phyloP scores from a whole-genome alignment of 2,329 filamentous ascomycete species.

The Sphaerostilbella broomeana region DNA sequence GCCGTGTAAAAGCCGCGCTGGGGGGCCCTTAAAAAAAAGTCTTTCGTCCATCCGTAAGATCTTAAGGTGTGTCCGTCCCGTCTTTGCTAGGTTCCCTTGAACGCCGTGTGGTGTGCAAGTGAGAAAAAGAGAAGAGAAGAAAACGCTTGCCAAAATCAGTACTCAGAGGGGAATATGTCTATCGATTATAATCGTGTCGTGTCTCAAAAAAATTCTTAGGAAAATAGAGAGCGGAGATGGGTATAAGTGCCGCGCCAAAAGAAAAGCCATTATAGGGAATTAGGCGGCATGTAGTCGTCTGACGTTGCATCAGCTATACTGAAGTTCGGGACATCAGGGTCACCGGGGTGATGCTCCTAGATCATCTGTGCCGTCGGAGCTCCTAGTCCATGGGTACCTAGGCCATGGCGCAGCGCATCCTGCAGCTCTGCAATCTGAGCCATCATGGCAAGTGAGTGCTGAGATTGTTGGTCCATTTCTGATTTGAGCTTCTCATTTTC shows the following conservation, averaged over 20 bases:
- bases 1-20: conserved; percentile 3
- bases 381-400: conserved; percentile 26
- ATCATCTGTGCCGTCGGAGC: conserved; percentile 38
- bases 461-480: conserved; percentile 43
- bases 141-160: conserved; percentile 2
- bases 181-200: conserved; percentile 4
- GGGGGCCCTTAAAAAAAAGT: conserved; percentile 1
- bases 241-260: background rate
- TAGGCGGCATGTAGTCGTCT: background rate
- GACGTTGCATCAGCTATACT: background rate
- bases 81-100: conserved; percentile 1
- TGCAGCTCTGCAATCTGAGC: conserved; percentile 42
- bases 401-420: conserved; percentile 33
- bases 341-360: conserved; percentile 18
- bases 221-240: conserved; percentile 5
- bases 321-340: conserved; percentile 1
- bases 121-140: background rate
- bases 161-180: conserved; percentile 1
- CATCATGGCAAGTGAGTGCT: conserved; percentile 42
- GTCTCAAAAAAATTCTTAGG: conserved; percentile 1
- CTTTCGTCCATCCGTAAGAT: conserved; percentile 3
- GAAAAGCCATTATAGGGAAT: background rate
- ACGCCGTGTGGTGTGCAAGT: background rate
- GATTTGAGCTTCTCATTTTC: conserved; percentile 56
- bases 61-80: background rate